A percentile compares a stretch with the other conserved stretches of the same genome.
phyloP scores from a whole-genome alignment of 495 filamentous ascomycete species.

The Stereocaulon alpinum region DNA sequence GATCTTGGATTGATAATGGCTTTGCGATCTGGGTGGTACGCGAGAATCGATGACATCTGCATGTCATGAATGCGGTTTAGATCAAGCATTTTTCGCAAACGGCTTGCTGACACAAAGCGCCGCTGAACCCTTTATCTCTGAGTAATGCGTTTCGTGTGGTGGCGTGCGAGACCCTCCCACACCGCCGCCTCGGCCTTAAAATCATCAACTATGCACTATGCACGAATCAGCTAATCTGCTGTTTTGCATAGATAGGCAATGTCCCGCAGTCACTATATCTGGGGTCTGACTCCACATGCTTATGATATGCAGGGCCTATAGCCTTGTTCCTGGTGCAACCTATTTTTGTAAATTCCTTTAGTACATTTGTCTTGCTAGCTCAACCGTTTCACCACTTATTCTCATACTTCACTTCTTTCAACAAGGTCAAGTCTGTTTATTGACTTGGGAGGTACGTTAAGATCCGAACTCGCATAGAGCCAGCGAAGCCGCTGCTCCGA shows the following conservation, averaged over 20 bases:
- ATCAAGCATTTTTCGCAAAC: not conserved
- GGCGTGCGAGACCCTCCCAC: not conserved
- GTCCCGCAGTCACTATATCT: not conserved
- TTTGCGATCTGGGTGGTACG: slow-evolving; percentile 2
- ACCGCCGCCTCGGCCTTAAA: not conserved
- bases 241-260: not conserved
- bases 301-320: not conserved
- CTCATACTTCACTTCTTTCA: too few relatives aligned
- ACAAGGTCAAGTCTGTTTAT: too few relatives aligned
- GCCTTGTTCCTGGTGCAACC: not conserved
- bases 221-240: not conserved
- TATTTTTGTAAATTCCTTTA: not conserved
- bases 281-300: not conserved
- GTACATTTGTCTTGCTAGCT: not conserved
- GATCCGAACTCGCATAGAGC: too few relatives aligned
- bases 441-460: too few relatives aligned
- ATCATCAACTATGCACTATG: not conserved
- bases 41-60: slow-evolving; percentile 13
- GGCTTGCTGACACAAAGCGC: slow-evolving; percentile 7
- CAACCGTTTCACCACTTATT: too few relatives aligned
- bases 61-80: slow-evolving; percentile 14
- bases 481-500: too few relatives aligned
- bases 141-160: not conserved
- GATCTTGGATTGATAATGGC: slow-evolving; percentile 1
- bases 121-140: not conserved